Base-by-base conservation (phyloP, 2,329 filamentous ascomycete species). In the Colletotrichum zoysiae region DNA sequence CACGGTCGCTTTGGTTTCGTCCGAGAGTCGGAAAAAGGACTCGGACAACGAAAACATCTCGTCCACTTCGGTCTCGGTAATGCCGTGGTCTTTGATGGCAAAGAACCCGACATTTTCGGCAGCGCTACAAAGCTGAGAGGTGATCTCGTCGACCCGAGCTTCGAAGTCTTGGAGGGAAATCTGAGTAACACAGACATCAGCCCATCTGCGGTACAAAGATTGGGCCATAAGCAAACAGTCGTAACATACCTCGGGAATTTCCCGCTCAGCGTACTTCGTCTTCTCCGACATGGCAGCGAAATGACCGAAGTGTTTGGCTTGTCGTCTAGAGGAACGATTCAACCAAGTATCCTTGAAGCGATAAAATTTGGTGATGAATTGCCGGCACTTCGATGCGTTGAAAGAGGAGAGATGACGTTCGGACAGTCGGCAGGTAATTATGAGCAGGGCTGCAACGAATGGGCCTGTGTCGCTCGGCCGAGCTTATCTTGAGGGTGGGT, bases 81-180 rank as follows among this genome's bases (percentile, higher is more conserved):
- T 86, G n/a, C 84, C 86, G 73, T 90, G 89, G 76, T 89, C 82
- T 20, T 85, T 78, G 1, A 91, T 75, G 44, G 84, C 86, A 79
- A 91, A 91, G 82, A 90, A 90, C n/a, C 89, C 88, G 64, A 86
- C 85, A 9, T 86, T 86, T 74, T 90, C 87, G 2, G 89, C 87
- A 0, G 88, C 88, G 14, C 83, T 74, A 67, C 87, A 80, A 2
- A 90, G 82, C 72, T 89, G 78, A 1, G 77, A 65, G 0, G 87
- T 88, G 74, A 90, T 90, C 51, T 84, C 79, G 69, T 87, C 84
- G 75, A 88, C 84, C 61, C 88, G 85, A 5, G 78, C 74, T 38
- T 85, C 81, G 75, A 89, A 90, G 78, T 89, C 79, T 53, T 77
- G 81, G 4, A 90, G 81, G 1, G 88, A 90, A 77, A 91, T 87